These are phyloP conservation scores for Adenanthera pavonina DNA, from an alignment of 306 rosid genomes.

Conservation along the genomic window DNA sequence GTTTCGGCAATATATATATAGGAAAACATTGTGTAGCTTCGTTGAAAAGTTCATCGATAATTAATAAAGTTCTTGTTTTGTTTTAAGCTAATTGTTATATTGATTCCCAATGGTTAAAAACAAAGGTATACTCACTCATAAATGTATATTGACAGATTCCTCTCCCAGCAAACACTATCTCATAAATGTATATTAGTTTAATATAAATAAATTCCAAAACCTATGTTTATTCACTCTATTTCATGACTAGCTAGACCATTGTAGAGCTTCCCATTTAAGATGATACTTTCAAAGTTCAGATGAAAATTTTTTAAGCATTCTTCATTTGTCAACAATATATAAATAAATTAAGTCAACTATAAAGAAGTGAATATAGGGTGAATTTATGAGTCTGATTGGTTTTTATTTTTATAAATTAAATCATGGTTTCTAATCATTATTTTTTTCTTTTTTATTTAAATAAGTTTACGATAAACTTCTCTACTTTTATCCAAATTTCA, in stretches of 20 bases:
- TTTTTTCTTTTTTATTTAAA: too few relatives aligned
- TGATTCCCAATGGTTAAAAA: neutral
- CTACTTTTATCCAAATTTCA: neutral
- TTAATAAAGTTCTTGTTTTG: neutral
- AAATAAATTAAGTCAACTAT: neutral
- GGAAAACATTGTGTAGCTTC: slow-evolving; percentile 21
- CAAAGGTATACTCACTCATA: too few relatives aligned
- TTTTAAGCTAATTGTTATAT: neutral
- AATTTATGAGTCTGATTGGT: neutral
- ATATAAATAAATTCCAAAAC: neutral
- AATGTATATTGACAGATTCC: neutral
- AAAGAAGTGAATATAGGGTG: neutral
- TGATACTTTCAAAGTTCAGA: neutral
- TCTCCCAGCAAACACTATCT: neutral
- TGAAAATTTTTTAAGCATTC: neutral
- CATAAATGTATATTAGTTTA: neutral
- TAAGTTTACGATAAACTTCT: neutral
- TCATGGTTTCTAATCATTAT: too few relatives aligned
- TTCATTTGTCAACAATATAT: neutral
- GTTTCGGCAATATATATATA: neutral
- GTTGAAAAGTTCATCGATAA: slow-evolving; percentile 6
- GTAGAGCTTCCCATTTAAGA: neutral
- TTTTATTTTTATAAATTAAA: too few relatives aligned
- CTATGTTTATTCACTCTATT: neutral
- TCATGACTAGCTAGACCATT: neutral